Conservation (phyloP, 2,329 filamentous ascomycete genomes). For the Trichophyton rubrum region DNA sequence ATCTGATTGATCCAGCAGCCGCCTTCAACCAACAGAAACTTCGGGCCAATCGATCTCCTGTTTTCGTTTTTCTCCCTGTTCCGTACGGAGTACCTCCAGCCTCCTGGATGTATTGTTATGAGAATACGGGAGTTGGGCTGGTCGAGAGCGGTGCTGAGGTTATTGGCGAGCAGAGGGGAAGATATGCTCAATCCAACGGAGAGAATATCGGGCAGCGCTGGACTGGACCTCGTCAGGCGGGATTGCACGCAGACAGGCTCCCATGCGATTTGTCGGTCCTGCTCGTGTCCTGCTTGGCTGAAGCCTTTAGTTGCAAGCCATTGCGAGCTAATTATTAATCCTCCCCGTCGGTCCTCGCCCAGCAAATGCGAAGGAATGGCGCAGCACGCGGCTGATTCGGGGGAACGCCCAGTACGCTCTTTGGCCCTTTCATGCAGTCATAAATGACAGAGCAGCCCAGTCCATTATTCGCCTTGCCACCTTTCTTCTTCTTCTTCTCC, state of each 20-base stretch:
- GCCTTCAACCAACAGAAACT: not conserved
- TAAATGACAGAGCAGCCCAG: too few species aligned
- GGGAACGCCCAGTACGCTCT: slow-evolving; percentile 2
- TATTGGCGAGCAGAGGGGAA: not conserved
- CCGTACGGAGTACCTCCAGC: not conserved
- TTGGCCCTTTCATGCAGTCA: not conserved
- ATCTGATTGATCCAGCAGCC: slow-evolving; percentile 2
- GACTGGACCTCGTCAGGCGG: slow-evolving; percentile 2
- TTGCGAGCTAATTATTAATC: not conserved
- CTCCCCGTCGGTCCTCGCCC: not conserved
- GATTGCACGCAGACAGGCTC: not conserved
- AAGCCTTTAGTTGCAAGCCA: slow-evolving; percentile 2
- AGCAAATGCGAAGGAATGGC: slow-evolving; percentile 6
- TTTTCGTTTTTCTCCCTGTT: not conserved
- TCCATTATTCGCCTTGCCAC: too few species aligned
- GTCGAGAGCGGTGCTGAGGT: not conserved
- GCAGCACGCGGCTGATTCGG: slow-evolving; percentile 10
- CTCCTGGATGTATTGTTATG: not conserved
- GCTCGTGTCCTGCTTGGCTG: slow-evolving; percentile 2
- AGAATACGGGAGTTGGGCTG: not conserved
- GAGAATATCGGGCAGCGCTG: not conserved
- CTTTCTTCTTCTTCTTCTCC: not conserved
- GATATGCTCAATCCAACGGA: not conserved
- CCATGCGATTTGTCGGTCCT: slow-evolving; percentile 3
- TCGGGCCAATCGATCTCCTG: not conserved